Evolutionary conservation across 2,329 filamentous ascomycete genomes (phyloP).

Genomic region (Botryotinia convoluta): DNA sequence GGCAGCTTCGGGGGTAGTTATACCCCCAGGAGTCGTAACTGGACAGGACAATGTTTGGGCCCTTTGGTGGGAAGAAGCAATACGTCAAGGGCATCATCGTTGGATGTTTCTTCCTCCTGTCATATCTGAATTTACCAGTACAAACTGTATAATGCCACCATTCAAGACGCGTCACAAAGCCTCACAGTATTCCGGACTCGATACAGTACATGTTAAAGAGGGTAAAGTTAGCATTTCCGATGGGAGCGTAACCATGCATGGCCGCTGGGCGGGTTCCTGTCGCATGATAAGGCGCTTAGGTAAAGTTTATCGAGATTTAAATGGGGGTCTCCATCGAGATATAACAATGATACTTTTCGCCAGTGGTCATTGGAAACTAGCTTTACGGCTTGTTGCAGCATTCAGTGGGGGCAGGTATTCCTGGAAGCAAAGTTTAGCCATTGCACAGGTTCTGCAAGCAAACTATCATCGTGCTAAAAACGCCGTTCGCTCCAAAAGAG

Average conservation of each 20-base stretch:
- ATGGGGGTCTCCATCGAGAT: not conserved
- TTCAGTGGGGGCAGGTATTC: not conserved
- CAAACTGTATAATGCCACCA: constrained; percentile 9
- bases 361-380: not conserved
- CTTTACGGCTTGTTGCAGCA: constrained; percentile 1
- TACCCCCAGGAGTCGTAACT: constrained; percentile 1
- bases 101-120: constrained; percentile 15
- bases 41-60: constrained; percentile 11
- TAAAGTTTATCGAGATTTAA: not conserved
- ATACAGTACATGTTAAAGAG: not conserved
- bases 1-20: constrained; percentile 15
- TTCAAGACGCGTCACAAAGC: constrained; percentile 8
- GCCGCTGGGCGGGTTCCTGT: constrained; percentile 8
- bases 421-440: constrained; percentile 6
- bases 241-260: not conserved
- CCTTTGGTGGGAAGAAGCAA: constrained; percentile 17
- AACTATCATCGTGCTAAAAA: not conserved
- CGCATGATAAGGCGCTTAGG: not conserved
- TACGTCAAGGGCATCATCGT: constrained; percentile 14
- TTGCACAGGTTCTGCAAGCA: not conserved
- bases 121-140: not conserved
- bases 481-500: not conserved
- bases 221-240: not conserved
- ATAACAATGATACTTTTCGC: constrained; percentile 5
- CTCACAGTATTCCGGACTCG: constrained; percentile 5